phyloP scores from a whole-genome alignment of 352 stramenopile species.

The Phytophthora hybrid region DNA sequence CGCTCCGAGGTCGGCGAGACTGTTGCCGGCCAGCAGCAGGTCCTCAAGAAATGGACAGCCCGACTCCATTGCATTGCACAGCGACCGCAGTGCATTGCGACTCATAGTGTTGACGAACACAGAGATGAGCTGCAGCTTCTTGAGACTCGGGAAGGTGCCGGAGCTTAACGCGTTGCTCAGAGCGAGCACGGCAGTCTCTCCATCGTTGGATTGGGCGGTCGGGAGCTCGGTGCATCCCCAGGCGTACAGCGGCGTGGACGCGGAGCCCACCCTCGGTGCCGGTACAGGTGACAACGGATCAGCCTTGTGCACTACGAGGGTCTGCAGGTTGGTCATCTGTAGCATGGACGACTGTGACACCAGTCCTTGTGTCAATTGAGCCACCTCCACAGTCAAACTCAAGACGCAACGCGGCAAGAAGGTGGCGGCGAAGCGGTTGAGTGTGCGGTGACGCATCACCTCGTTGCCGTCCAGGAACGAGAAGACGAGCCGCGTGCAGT shows the following conservation, averaged over 20 bases:
- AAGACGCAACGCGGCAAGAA: conserved; percentile 65
- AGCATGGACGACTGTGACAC: conserved; percentile 40
- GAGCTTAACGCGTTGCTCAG: conserved; percentile 47
- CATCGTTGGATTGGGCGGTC: conserved; percentile 60
- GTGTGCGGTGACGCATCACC: conserved; percentile 49
- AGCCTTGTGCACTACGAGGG: conserved; percentile 65
- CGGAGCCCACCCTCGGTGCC: conserved; percentile 8
- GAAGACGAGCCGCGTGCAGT: conserved; percentile 64
- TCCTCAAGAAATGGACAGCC: conserved; percentile 59
- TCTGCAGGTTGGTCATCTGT: conserved; percentile 63
- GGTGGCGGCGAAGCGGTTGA: conserved; percentile 60
- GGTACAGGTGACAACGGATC: conserved; percentile 13
- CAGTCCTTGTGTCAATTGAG: conserved; percentile 47
- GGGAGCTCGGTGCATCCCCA: conserved; percentile 72
- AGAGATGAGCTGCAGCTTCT: conserved; percentile 72
- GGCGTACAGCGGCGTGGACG: conserved; percentile 54
- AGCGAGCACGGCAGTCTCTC: conserved; percentile 58
- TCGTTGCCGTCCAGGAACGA: conserved; percentile 72
- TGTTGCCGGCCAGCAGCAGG: conserved; percentile 73
- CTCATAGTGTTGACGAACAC: conserved; percentile 76
- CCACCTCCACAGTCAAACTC: conserved; percentile 61
- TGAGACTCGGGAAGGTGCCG: conserved; percentile 51
- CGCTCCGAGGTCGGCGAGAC: conserved; percentile 64
- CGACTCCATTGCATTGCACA: conserved; percentile 53
- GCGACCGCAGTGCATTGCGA: conserved; percentile 50